phyloP scores from a whole-genome alignment of 2,329 filamentous ascomycete genomes.

The Fusarium coffeatum region DNA sequence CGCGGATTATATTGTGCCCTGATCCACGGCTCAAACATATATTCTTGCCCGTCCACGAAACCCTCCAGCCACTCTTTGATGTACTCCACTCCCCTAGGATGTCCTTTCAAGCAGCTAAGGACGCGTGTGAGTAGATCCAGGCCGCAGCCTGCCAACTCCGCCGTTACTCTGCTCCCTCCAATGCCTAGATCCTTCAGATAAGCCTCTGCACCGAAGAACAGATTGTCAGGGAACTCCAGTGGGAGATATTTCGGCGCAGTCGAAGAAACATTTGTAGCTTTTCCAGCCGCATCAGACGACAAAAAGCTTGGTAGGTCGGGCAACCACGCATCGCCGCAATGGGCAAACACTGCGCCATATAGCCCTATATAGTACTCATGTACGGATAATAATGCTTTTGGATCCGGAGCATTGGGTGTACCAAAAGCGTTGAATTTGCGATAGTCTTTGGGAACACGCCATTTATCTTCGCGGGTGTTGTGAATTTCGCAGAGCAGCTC shows the following conservation, averaged over 20 bases:
- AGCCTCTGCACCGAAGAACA: no score
- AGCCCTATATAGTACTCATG: background rate
- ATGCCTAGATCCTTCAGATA: no score
- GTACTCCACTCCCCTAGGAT: rapidly evolving
- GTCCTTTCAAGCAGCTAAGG: rapidly evolving
- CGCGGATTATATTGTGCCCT: rapidly evolving
- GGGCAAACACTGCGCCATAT: constrained; percentile 3
- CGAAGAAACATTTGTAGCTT: no score
- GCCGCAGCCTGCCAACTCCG: background rate
- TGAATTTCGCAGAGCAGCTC: constrained; percentile 12
- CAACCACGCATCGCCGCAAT: background rate
- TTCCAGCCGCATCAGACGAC: rapidly evolving
- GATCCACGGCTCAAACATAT: background rate
- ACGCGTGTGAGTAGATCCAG: background rate
- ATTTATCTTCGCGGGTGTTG: rapidly evolving
- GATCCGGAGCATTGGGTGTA: background rate
- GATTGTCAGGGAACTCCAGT: background rate
- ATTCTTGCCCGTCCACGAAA: background rate
- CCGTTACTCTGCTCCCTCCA: no score
- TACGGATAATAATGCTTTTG: background rate
- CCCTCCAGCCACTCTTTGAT: background rate
- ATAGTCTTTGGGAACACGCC: rapidly evolving
- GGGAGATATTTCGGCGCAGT: no score
- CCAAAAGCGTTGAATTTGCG: background rate
- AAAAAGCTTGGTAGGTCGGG: background rate